Evolutionary conservation across 208 protist genomes (phyloP).

Genomic region (Angomonas ambiguus): DNA sequence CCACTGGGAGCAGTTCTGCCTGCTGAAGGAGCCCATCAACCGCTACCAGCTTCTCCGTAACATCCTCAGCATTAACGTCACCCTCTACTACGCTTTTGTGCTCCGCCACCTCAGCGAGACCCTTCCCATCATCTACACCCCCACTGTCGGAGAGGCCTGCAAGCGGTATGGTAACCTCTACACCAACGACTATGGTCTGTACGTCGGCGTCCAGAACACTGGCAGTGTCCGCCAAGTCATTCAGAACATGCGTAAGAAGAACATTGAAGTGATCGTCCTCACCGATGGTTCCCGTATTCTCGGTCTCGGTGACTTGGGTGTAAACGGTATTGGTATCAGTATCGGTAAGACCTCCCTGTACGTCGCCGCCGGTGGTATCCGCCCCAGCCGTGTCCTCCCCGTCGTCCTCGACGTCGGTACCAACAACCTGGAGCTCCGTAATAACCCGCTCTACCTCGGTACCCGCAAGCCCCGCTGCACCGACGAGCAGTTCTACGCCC

Average conservation of each 20-base stretch:
- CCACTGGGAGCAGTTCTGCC: constrained; percentile 55
- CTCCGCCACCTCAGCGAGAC: constrained; percentile 60
- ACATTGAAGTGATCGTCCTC: constrained; percentile 93
- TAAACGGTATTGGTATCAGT: constrained; percentile 94
- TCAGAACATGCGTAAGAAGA: constrained; percentile 53
- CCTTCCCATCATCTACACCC: constrained; percentile 88
- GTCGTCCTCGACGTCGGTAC: constrained; percentile 90
- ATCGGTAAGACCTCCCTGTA: constrained; percentile 94
- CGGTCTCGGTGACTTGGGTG: constrained; percentile 92
- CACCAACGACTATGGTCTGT: constrained; percentile 83
- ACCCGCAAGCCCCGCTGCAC: constrained; percentile 50
- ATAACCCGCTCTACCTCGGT: constrained; percentile 84
- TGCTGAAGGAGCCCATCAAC: constrained; percentile 82
- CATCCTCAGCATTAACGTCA: constrained; percentile 69
- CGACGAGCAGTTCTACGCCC: constrained; percentile 77
- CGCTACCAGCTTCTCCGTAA: constrained; percentile 65
- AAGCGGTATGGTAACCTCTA: constrained; percentile 83
- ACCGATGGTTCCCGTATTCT: constrained; percentile 96
- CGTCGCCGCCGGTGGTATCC: constrained; percentile 84
- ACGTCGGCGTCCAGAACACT: constrained; percentile 74
- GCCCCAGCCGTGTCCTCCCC: constrained; percentile 83
- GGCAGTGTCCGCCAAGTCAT: constrained; percentile 81
- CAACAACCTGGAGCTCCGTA: constrained; percentile 78
- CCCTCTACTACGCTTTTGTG: constrained; percentile 75
- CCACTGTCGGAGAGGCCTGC: constrained; percentile 92